Base-by-base conservation (phyloP, 805 yeast species). In the Schwanniomyces sp. region DNA sequence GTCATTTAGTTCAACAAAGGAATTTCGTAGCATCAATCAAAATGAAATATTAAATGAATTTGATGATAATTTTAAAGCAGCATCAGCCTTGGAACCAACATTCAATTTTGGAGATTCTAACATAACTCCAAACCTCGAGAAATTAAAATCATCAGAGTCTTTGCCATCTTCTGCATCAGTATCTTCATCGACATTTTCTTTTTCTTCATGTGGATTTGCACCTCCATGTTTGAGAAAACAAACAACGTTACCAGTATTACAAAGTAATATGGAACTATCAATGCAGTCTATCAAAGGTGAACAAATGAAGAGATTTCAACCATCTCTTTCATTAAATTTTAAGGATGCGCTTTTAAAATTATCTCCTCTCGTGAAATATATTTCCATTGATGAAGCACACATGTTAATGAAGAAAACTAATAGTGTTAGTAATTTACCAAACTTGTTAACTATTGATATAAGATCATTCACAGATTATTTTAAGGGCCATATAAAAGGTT, bases 381-480 rank as follows among this genome's bases (percentile, higher is more conserved):
- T 58, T 14, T 30, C 58, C 5, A 47, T 52, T 0, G 44, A 34
- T 5, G 56, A 53, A 37, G 54, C 62, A 18, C 50, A 52, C n/a
- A 42, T 32, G 11, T 51, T 60, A 7, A 41, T 62, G 10, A 34
- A 41, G 6, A 39, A 43, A 2, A 39, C 53, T 32, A 30, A 11
- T 11, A 32, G 43, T 3, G 42, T 34, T 5, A 46, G 52, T 8
- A 43, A 34, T 12, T 26, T 37, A 24, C 27, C 30, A 7, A 50
- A 56, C 27, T 49, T 61, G 10, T 40, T 88, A n/a, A 57, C 86
- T 2, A 69, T 90, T 12, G 98, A 91, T 62, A 84, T 87, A 9
- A 72, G 98, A 46, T 88, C 97, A 0, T 89, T 84, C 60, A 83
- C 87, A 21, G 92, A 88, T 48, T 89, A 72, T 61, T 76, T 84